A percentile compares a stretch with the other conserved stretches of the same genome.
Evolutionary conservation across 2,329 filamentous ascomycete species (phyloP).

Genomic region (Pezizomycotina sp.): DNA sequence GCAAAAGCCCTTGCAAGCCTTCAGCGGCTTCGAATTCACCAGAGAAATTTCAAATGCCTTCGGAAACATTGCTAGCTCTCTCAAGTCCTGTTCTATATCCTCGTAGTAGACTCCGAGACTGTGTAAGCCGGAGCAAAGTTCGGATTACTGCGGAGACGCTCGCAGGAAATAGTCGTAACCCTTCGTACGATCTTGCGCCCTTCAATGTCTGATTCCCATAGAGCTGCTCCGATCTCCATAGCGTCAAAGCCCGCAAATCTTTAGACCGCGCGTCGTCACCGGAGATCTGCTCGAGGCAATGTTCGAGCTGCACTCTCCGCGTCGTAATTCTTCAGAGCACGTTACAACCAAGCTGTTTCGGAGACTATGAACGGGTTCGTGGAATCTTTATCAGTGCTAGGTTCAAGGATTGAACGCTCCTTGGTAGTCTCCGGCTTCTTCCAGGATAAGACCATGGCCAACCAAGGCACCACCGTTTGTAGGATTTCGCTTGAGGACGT

Average conservation of each 20-base stretch:
- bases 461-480: constrained; percentile 68
- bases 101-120: constrained; percentile 79
- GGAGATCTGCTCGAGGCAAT: constrained; percentile 49
- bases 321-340: constrained; percentile 59
- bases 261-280: constrained; percentile 42
- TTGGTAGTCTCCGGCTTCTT: constrained; percentile 79
- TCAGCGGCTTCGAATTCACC: constrained; percentile 78
- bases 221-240: constrained; percentile 47
- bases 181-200: constrained; percentile 56
- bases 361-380: constrained; percentile 62
- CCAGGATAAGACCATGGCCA: constrained; percentile 76
- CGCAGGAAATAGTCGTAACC: constrained; percentile 72
- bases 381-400: constrained; percentile 58
- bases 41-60: constrained; percentile 88
- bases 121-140: constrained; percentile 86
- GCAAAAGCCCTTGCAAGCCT: constrained; percentile 71
- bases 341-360: constrained; percentile 85
- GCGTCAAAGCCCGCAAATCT: constrained; percentile 66
- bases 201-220: constrained; percentile 24
- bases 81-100: constrained; percentile 75
- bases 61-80: constrained; percentile 78
- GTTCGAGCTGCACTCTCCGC: constrained; percentile 53
- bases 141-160: constrained; percentile 68
- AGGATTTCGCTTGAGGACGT: constrained; percentile 57
- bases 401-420: constrained; percentile 67